A percentile compares a stretch with the other conserved stretches of the same genome.
Conservation (phyloP, 1,284 basidiomycete species). For the Trametes sp. region DNA sequence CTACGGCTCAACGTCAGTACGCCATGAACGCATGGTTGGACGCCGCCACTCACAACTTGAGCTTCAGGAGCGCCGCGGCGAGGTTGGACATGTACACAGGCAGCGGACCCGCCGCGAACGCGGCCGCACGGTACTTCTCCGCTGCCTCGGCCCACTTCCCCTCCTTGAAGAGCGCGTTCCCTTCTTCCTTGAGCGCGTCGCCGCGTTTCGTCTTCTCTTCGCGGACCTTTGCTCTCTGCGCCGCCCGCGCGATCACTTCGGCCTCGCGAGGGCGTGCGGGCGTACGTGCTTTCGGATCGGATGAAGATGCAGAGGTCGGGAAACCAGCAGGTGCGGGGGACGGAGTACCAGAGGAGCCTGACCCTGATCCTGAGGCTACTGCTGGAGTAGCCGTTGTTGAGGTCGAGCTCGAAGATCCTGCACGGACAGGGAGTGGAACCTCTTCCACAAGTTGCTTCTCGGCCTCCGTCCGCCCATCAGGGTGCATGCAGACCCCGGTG, state of each 20-base stretch:
- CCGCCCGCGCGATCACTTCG: constrained; percentile 22
- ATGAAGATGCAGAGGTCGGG: not conserved
- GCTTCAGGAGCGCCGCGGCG: constrained; percentile 50
- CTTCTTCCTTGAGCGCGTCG: constrained; percentile 29
- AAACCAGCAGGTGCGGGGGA: not conserved
- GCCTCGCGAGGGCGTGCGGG: constrained; percentile 18
- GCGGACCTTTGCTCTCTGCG: constrained; percentile 12
- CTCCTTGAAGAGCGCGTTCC: constrained; percentile 36
- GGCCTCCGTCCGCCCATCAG: not conserved
- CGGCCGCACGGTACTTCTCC: constrained; percentile 36
- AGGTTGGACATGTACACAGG: constrained; percentile 50
- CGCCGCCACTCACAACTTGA: constrained; percentile 49
- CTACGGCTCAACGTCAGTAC: constrained; percentile 34
- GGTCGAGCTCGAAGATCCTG: not conserved
- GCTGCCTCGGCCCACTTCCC: constrained; percentile 34
- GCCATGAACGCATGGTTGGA: not conserved
- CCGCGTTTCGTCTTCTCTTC: constrained; percentile 10
- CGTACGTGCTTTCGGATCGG: not conserved
- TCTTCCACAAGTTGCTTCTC: constrained; percentile 5
- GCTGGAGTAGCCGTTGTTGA: not conserved
- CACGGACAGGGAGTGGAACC: constrained; percentile 1
- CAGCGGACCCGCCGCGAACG: constrained; percentile 30
- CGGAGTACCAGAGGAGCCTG: not conserved
- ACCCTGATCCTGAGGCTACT: not conserved
- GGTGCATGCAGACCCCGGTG: constrained; percentile 1